These are phyloP conservation scores for Penicillium sp. DNA, from an alignment of 2,329 filamentous ascomycete genomes.

Conservation along the genomic window DNA sequence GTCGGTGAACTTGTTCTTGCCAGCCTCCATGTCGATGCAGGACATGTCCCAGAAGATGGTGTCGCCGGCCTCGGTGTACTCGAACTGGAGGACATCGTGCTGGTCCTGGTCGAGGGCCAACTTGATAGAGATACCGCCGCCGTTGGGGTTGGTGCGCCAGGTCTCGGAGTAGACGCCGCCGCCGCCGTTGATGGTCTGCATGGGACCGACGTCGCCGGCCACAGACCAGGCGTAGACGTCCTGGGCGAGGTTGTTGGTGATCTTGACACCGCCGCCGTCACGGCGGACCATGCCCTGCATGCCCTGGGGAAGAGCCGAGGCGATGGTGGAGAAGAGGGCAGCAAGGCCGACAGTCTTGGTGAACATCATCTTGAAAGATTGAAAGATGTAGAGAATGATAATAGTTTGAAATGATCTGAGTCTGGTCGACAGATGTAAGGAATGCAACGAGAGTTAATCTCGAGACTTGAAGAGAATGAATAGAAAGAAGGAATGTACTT, in stretches of 20 bases:
- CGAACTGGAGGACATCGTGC: conserved; percentile 42
- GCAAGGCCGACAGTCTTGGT: conserved; percentile 35
- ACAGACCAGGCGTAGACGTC: conserved; percentile 45
- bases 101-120: conserved; percentile 32
- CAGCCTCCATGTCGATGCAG: conserved; percentile 34
- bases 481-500: conserved; percentile 21
- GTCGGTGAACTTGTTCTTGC: conserved; percentile 34
- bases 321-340: conserved; percentile 31
- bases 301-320: conserved; percentile 30
- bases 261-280: conserved; percentile 31
- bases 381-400: conserved; percentile 6
- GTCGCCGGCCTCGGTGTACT: conserved; percentile 35
- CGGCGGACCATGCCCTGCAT: conserved; percentile 19
- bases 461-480: conserved; percentile 20
- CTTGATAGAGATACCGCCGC: conserved; percentile 45
- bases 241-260: conserved; percentile 39
- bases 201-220: conserved; percentile 32
- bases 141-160: conserved; percentile 37
- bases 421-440: conserved; percentile 26
- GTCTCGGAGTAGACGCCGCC: conserved; percentile 36
- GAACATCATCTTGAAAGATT: conserved; percentile 36
- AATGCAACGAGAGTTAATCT: conserved; percentile 27
- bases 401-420: conserved; percentile 7
- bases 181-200: conserved; percentile 32
- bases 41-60: conserved; percentile 43